These are phyloP conservation scores for Dactylorhiza incarnata DNA, from an alignment of 106 monocot species.

Conservation along the genomic window DNA sequence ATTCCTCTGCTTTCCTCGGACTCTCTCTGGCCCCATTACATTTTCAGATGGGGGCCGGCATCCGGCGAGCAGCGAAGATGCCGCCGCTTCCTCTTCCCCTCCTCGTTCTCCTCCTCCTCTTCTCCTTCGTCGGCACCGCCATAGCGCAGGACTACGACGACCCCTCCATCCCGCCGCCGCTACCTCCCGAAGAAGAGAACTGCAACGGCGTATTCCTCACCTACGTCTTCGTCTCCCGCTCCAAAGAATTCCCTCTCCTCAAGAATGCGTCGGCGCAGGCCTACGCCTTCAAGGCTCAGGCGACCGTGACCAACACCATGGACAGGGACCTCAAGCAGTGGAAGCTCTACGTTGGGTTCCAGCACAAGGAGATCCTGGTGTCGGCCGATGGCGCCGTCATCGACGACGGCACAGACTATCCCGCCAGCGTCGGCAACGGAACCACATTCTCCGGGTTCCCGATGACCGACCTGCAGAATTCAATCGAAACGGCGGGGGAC, in stretches of 20 bases:
- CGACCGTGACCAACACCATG: constrained; percentile 73
- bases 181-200: constrained; percentile 34
- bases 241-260: constrained; percentile 63
- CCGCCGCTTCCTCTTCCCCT: constrained; percentile 6
- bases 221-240: constrained; percentile 46
- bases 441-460: constrained; percentile 70
- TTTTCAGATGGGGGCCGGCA: background rate
- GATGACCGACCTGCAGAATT: constrained; percentile 51
- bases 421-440: constrained; percentile 55
- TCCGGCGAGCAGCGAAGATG: constrained; percentile 7
- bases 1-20: too few species aligned
- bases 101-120: constrained; percentile 16
- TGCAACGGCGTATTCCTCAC: constrained; percentile 59
- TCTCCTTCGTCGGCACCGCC: background rate
- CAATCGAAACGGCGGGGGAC: constrained; percentile 91
- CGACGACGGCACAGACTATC: constrained; percentile 57
- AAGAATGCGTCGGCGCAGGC: constrained; percentile 92
- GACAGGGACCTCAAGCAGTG: constrained; percentile 60
- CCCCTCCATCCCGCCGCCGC: background rate
- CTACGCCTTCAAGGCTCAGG: constrained; percentile 71
- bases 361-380: constrained; percentile 82
- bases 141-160: constrained; percentile 25
- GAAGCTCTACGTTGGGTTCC: constrained; percentile 86
- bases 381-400: constrained; percentile 63
- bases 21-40: background rate